These are phyloP conservation scores for Fistulina hepatica DNA, from an alignment of 1,284 basidiomycete species.

Conservation along the genomic window DNA sequence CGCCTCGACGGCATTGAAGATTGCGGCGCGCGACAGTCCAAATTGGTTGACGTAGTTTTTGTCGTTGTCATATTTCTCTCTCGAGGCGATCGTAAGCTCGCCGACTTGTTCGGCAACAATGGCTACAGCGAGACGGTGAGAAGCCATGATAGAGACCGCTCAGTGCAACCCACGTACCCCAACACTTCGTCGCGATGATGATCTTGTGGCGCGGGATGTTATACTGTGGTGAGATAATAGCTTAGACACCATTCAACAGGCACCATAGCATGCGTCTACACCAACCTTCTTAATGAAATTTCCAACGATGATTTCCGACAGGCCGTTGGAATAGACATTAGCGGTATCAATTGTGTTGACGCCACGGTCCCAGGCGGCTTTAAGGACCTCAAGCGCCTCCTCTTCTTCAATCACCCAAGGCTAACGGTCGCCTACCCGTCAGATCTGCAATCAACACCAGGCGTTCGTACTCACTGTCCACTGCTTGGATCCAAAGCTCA, in stretches of 20 bases:
- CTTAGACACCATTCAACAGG: background rate
- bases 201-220: constrained; percentile 45
- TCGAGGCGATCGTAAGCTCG: background rate
- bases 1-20: constrained; percentile 35
- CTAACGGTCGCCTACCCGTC: constrained; percentile 14
- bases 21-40: constrained; percentile 32
- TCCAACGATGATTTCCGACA: constrained; percentile 34
- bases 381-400: constrained; percentile 27
- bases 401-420: constrained; percentile 37
- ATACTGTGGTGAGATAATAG: constrained; percentile 23
- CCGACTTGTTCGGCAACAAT: no score
- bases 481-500: constrained; percentile 33
- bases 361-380: constrained; percentile 36
- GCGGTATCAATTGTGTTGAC: constrained; percentile 44
- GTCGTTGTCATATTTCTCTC: constrained; percentile 3
- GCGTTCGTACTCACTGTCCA: constrained; percentile 23
- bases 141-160: background rate
- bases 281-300: constrained; percentile 35
- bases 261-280: background rate
- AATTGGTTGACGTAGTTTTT: constrained; percentile 33
- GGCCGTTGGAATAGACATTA: constrained; percentile 44
- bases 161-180: background rate
- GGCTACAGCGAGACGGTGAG: no score
- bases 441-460: background rate
- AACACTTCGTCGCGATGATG: constrained; percentile 33